Conservation (phyloP, 257 asterid genomes). For the Prunella vulgaris region DNA sequence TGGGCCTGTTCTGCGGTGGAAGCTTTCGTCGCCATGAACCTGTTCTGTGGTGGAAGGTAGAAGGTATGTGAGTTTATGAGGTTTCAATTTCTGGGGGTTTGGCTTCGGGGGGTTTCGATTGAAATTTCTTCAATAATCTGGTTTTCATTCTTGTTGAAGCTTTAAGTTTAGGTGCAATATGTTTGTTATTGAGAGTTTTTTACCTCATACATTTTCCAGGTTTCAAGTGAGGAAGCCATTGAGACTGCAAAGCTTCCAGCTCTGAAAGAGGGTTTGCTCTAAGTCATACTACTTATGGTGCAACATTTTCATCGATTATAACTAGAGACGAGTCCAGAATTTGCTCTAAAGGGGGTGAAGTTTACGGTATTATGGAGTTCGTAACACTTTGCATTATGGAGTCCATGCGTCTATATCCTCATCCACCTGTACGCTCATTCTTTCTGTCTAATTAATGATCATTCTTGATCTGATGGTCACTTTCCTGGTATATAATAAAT, state of each 20-base stretch:
- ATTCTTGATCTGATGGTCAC: slow-evolving; percentile 9
- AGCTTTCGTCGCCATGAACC: too few species aligned
- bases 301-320: background rate
- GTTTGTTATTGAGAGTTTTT: background rate
- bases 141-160: too few species aligned
- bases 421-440: slow-evolving; percentile 77
- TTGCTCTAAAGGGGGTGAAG: background rate
- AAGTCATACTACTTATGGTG: slow-evolving; percentile 20
- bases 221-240: slow-evolving; percentile 87
- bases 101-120: too few species aligned
- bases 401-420: slow-evolving; percentile 95
- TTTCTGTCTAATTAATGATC: background rate
- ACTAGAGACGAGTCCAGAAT: background rate
- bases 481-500: slow-evolving; percentile 11
- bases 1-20: too few species aligned
- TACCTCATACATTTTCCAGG: slow-evolving; percentile 31
- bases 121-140: too few species aligned
- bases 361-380: too few species aligned
- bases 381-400: slow-evolving; percentile 79
- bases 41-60: too few species aligned
- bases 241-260: slow-evolving; percentile 95
- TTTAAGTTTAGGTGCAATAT: background rate
- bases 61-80: too few species aligned
- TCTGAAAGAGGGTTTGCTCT: slow-evolving; percentile 76
- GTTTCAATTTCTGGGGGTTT: too few species aligned